Evolutionary conservation across 495 filamentous ascomycete genomes (phyloP).

Genomic region (Poronia punctata): DNA sequence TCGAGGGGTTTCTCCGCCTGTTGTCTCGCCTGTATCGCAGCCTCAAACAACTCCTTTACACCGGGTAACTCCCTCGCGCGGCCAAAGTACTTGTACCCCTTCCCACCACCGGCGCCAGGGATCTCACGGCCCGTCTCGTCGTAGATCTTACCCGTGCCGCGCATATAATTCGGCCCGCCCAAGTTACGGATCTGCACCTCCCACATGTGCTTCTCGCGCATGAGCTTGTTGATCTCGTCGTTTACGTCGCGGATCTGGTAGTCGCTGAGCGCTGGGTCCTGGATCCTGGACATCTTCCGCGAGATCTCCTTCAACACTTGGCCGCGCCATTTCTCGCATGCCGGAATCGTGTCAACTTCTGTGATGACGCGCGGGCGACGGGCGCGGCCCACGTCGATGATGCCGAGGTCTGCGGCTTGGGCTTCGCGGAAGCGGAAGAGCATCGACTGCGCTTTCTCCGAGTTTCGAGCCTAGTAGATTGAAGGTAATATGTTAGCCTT

Average conservation of each 20-base stretch:
- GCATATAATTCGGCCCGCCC: slow-evolving; percentile 96
- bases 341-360: slow-evolving; percentile 70
- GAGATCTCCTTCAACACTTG: slow-evolving; percentile 97
- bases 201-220: slow-evolving; percentile 98
- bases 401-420: slow-evolving; percentile 92
- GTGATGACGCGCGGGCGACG: slow-evolving; percentile 87
- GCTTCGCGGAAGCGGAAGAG: slow-evolving; percentile 99
- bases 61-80: slow-evolving; percentile 85
- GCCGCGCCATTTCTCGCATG: slow-evolving; percentile 96
- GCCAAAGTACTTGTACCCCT: slow-evolving; percentile 90
- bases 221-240: slow-evolving; percentile 98
- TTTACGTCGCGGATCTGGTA: slow-evolving; percentile 97
- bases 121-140: slow-evolving; percentile 92
- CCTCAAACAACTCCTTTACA: slow-evolving; percentile 95
- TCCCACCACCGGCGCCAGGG: slow-evolving; percentile 63
- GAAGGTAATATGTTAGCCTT: slow-evolving; percentile 7
- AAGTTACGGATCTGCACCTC: slow-evolving; percentile 91
- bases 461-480: slow-evolving; percentile 57
- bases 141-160: slow-evolving; percentile 76
- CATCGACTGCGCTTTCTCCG: slow-evolving; percentile 99
- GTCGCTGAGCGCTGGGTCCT: slow-evolving; percentile 80
- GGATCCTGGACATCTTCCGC: slow-evolving; percentile 91
- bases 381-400: slow-evolving; percentile 86
- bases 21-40: slow-evolving; percentile 54
- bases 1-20: slow-evolving; percentile 53